A percentile compares a stretch with the other conserved stretches of the same genome.
Evolutionary conservation across 208 protist species (phyloP).

Genomic region (Acanthamoeba sp.): DNA sequence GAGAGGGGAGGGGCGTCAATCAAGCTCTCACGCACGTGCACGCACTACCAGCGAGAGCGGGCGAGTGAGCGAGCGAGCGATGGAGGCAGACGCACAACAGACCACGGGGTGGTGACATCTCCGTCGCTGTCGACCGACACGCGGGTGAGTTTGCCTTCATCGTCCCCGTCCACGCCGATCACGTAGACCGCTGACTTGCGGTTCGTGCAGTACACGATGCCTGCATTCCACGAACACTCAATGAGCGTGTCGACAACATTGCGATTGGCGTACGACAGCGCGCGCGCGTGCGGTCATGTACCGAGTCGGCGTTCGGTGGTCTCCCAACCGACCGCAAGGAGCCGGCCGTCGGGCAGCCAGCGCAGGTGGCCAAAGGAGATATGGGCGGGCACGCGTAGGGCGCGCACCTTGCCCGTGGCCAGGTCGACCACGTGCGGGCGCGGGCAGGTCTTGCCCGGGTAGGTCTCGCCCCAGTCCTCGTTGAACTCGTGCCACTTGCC

Average conservation of each 20-base stretch:
- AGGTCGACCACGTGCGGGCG: conserved; percentile 50
- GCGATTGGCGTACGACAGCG: neutral
- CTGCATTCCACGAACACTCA: neutral
- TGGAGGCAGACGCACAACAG: neutral
- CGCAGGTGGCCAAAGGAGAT: conserved; percentile 33
- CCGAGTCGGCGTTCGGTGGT: conserved; percentile 17
- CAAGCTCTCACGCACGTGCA: too few relatives aligned
- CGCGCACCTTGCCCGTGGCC: neutral
- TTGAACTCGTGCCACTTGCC: conserved; percentile 54
- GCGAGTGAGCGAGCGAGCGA: neutral
- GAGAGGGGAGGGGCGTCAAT: too few relatives aligned
- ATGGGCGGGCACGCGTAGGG: neutral
- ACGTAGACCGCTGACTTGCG: conserved; percentile 9
- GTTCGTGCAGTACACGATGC: conserved; percentile 46
- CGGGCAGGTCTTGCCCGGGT: neutral
- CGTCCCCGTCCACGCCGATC: neutral
- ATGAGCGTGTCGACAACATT: too few relatives aligned
- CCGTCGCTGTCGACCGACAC: neutral
- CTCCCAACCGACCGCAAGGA: conserved; percentile 6
- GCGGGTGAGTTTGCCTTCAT: neutral
- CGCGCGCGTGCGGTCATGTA: neutral
- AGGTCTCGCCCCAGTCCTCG: conserved; percentile 57
- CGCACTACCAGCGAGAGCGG: too few relatives aligned
- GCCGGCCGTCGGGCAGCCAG: conserved; percentile 40
- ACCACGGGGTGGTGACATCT: neutral